phyloP scores from a whole-genome alignment of 768 basidiomycete species.

The Psilocybe cubensis region DNA sequence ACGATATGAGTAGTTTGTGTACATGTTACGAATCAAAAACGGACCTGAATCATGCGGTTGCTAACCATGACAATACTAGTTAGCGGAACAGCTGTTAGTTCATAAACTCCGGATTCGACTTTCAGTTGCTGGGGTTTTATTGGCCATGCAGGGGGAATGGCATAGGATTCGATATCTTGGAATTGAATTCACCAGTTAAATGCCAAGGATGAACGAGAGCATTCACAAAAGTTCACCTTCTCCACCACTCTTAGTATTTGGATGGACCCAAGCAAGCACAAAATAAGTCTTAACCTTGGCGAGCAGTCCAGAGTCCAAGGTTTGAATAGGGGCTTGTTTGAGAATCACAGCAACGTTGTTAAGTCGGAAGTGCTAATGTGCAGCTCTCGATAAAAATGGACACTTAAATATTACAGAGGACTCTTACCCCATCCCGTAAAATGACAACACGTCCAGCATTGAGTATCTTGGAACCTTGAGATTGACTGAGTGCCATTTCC shows the following conservation, averaged over 20 bases:
- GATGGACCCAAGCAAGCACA: constrained; percentile 73
- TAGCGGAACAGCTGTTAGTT: constrained; percentile 65
- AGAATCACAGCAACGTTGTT: constrained; percentile 76
- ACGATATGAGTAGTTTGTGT: neutral
- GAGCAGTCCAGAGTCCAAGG: constrained; percentile 42
- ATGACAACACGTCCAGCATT: constrained; percentile 80
- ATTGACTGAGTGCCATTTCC: constrained; percentile 56
- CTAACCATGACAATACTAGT: constrained; percentile 81
- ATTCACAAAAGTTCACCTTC: constrained; percentile 50
- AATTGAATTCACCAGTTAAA: neutral
- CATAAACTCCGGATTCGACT: constrained; percentile 62
- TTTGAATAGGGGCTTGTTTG: constrained; percentile 58
- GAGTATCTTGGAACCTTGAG: constrained; percentile 71
- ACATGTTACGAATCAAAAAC: constrained; percentile 3
- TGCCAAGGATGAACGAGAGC: neutral
- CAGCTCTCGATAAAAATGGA: neutral
- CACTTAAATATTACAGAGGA: neutral
- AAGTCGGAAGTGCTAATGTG: constrained; percentile 69
- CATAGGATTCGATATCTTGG: constrained; percentile 59
- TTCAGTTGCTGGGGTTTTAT: constrained; percentile 50
- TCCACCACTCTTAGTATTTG: constrained; percentile 56
- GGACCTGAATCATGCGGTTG: constrained; percentile 70
- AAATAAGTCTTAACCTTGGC: constrained; percentile 63
- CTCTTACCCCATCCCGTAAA: constrained; percentile 76
- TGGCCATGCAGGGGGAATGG: constrained; percentile 81